Base-by-base conservation (phyloP, 352 stramenopile genomes). In the Pythium aristosporum region DNA sequence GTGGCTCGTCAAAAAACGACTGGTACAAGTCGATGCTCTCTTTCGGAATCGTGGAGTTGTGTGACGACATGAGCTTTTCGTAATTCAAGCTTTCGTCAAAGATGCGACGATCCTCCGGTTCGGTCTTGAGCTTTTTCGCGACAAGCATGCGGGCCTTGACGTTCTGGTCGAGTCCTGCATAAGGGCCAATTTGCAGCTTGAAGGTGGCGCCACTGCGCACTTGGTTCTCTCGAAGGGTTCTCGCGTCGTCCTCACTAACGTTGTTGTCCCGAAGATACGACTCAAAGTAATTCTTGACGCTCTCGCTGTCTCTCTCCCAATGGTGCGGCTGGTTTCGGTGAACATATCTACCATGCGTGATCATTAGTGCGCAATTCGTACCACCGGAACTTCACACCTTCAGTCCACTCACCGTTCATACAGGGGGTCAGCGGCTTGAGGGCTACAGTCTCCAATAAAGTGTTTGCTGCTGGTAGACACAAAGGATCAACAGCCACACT, bases 261-360 rank as follows among this genome's bases (percentile, higher is more conserved):
- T 79, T 83, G 61, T 90, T 87, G 36, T 94, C 85, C 4, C 80
- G 78, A 61, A 92, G 60, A 34, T 96, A 94, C 18, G 80, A 73
- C 50, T 94, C 79, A 25, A 96, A 96, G 65, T 88, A 92, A 64
- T 79, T 83, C 37, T 87, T 88, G 5, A 89, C 79, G 47, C 71
- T 88, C 37, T 96, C 83, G 56, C 75, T 93, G 32, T 94, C 87
- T 37, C 63, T 90, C 65, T 93, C 84, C 87, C 87, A 96, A 21
- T 91, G 69, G 34, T 88, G 75, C 3, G 75, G 83, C 15, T 82
- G 65, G 18, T 77, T 79, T 32, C 81, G 86, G 25, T 91, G 70
- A 42, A 61, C 54, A 52, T 42, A 93, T 71, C 49, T 94, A 42
- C 23, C 3, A 39, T 15, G 20, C 10, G 10, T n/a, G 5, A 16